Base-by-base conservation (phyloP, 495 filamentous ascomycete species). In the Astrothelium macrocarpum region DNA sequence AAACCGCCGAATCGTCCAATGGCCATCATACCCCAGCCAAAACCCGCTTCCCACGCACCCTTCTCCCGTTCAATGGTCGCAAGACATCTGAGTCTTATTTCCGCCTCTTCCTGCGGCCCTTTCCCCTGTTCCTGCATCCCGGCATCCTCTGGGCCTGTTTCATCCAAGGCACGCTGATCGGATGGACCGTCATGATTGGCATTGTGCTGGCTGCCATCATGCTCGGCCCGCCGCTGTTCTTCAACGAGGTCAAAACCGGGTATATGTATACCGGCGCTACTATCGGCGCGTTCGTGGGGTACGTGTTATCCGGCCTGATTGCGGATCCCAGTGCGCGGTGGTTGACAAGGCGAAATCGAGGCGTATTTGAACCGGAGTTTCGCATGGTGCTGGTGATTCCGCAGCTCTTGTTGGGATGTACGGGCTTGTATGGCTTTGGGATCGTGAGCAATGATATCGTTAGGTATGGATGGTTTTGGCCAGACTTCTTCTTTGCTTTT, bases 181-280 rank as follows among this genome's bases (percentile, higher is more conserved):
- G 92, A 64, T 97, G 92, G 92, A 91, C 90, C 2, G 92, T 96
- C 9, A 87, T 97, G 70, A 94, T 97, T 60, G 91, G 91, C 58
- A 88, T 96, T 29, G 84, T 94, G 61, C 76, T 96, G 28, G 91
- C 89, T 10, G 85, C 84, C 60, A 86, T 96, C 62, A 93, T 95
- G 75, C 78, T 92, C 28, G 82, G 84, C 10, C 84, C 87, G 2
- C 92, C 92, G 0, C 79, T 91, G 29, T 92, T 82, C 80, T 96
- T 93, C 77, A 76, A 80, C 65, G 90, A 95, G 73, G 87, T 89
- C 29, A 72, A 91, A 63, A 89, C 87, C 1, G 92, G 92, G 12
- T 97, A 97, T 69, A 82, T 94, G 60, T 97, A 96, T 74, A 86
- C 88, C 0, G 89, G 89, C 0, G 87, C 92, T 2, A 96, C 96